These are phyloP conservation scores for Byssothecium circinans DNA, from an alignment of 2,329 filamentous ascomycete genomes.

Conservation along the genomic window DNA sequence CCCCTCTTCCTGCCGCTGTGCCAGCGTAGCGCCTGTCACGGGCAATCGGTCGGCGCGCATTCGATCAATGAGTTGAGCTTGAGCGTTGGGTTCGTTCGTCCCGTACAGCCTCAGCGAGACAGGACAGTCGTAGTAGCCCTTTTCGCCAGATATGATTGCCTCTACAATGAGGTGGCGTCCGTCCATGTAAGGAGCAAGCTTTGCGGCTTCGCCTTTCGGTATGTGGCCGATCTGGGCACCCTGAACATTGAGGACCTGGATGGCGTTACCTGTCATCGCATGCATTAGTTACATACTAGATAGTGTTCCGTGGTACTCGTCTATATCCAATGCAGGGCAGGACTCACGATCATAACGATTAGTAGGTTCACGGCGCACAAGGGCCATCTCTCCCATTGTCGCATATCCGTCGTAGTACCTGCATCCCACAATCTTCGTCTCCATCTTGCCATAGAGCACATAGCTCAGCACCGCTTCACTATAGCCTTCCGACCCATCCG, in stretches of 20 bases:
- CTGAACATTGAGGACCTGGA: conserved; percentile 76
- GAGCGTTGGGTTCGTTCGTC: conserved; percentile 57
- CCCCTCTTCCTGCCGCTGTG: conserved; percentile 56
- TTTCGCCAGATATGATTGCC: conserved; percentile 67
- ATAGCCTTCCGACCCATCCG: conserved; percentile 28
- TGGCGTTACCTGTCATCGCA: conserved; percentile 61
- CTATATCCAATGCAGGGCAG: no score
- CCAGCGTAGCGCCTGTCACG: conserved; percentile 38
- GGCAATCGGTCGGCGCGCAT: conserved; percentile 69
- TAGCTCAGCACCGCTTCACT: conserved; percentile 28
- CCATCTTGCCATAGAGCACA: conserved; percentile 40
- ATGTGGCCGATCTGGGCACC: conserved; percentile 78
- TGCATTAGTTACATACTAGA: background rate
- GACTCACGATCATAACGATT: conserved; percentile 53
- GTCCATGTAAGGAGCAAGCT: conserved; percentile 69
- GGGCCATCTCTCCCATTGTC: conserved; percentile 38
- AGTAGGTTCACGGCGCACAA: conserved; percentile 60
- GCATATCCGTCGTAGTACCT: conserved; percentile 44
- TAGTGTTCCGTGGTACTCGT: no score
- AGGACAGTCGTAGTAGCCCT: conserved; percentile 71
- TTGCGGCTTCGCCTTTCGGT: conserved; percentile 66
- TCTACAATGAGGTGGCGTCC: conserved; percentile 63
- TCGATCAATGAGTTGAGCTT: conserved; percentile 58
- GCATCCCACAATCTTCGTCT: conserved; percentile 62
- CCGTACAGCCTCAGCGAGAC: conserved; percentile 71